A percentile compares a stretch with the other conserved stretches of the same genome.
Conservation (phyloP, 805 yeast species). For the Pichia rugopelliculosa region DNA sequence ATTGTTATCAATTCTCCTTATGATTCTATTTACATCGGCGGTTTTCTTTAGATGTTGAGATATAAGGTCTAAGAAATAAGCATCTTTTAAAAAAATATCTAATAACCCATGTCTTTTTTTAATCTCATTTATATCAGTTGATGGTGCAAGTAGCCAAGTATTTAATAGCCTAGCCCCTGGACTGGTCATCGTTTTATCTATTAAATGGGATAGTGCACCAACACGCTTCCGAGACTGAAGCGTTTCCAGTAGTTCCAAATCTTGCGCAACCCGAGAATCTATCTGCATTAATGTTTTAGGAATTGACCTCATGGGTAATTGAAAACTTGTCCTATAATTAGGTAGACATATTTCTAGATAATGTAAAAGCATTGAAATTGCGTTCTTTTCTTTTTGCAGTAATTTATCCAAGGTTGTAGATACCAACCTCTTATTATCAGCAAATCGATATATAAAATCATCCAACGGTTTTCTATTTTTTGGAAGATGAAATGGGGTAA, state of each 20-base stretch:
- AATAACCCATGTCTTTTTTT: constrained; percentile 48
- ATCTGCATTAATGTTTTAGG: constrained; percentile 57
- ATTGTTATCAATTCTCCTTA: constrained; percentile 48
- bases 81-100: constrained; percentile 31
- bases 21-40: constrained; percentile 51
- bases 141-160: constrained; percentile 79
- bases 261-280: constrained; percentile 71
- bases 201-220: constrained; percentile 66
- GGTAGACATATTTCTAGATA: constrained; percentile 74
- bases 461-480: constrained; percentile 33
- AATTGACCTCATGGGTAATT: constrained; percentile 54
- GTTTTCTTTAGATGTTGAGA: constrained; percentile 35
- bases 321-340: constrained; percentile 51
- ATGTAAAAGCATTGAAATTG: constrained; percentile 56
- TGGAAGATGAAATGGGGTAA: constrained; percentile 45
- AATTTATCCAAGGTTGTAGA: constrained; percentile 27
- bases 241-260: constrained; percentile 62
- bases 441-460: constrained; percentile 35
- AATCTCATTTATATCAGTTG: constrained; percentile 51
- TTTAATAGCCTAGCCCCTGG: constrained; percentile 76
- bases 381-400: constrained; percentile 44
- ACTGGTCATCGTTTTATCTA: constrained; percentile 68
- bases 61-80: constrained; percentile 25
- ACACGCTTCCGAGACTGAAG: constrained; percentile 47
- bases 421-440: constrained; percentile 24